Evolutionary conservation across 2,329 filamentous ascomycete species (phyloP).

Genomic region (Alternaria sp.): DNA sequence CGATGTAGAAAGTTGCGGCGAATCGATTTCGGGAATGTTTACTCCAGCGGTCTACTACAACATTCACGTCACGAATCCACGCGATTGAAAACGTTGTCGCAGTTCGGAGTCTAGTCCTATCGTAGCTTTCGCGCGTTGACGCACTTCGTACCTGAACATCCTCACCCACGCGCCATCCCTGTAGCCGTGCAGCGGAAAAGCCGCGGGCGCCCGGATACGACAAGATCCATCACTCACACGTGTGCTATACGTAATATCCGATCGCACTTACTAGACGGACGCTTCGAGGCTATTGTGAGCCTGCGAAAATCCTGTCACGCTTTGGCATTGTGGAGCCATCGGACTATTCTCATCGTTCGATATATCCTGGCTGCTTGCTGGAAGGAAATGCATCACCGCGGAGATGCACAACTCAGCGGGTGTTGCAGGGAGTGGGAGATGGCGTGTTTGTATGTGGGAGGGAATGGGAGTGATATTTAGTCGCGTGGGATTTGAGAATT

Average conservation of each 20-base stretch:
- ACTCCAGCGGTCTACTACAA: not conserved
- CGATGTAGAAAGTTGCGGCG: not conserved
- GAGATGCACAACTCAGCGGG: conserved; percentile 7
- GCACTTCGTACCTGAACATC: not conserved
- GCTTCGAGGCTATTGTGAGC: rapidly evolving
- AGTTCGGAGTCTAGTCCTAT: not conserved
- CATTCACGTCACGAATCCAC: not conserved
- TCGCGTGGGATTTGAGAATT: not conserved
- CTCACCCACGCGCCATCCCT: not conserved
- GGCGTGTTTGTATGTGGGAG: not conserved
- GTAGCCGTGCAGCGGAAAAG: not conserved
- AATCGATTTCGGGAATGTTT: rapidly evolving
- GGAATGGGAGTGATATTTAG: not conserved
- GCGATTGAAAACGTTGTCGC: not conserved
- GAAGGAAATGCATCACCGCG: conserved; percentile 3
- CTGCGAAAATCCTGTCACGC: not conserved
- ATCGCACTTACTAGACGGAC: not conserved
- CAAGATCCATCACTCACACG: not conserved
- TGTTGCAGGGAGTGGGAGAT: conserved; percentile 3
- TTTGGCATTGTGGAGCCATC: not conserved
- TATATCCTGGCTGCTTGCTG: not conserved
- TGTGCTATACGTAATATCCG: not conserved
- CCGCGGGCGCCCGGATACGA: not conserved
- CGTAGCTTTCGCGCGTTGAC: not conserved
- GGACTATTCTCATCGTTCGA: not conserved